Conservation (phyloP, 2,329 filamentous ascomycete species). For the Aspergillus flavus region DNA sequence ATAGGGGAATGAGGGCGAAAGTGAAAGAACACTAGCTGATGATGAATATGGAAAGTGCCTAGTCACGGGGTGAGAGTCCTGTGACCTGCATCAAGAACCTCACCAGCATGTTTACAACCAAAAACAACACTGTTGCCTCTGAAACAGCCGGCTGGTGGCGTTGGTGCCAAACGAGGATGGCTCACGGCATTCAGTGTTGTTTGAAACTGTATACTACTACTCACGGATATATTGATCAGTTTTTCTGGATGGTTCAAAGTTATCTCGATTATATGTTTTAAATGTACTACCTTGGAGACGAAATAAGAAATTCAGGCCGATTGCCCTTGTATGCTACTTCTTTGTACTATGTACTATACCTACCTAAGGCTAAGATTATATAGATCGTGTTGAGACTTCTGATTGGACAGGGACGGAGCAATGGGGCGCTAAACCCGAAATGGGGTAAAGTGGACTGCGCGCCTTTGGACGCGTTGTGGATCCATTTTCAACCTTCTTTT, state of each 20-base stretch:
- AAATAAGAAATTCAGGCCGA: background rate
- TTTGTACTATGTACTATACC: background rate
- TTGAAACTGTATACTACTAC: background rate
- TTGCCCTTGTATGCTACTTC: background rate
- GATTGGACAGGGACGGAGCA: conserved; percentile 18
- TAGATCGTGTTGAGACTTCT: conserved; percentile 5
- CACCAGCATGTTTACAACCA: background rate
- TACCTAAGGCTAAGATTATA: background rate
- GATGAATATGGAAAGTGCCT: background rate
- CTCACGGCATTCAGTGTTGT: background rate
- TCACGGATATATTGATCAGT: too few species aligned
- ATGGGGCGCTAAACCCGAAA: conserved; percentile 27
- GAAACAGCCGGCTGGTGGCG: background rate
- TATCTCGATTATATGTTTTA: too few species aligned
- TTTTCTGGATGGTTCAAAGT: too few species aligned
- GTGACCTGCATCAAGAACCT: background rate
- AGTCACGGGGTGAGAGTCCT: background rate
- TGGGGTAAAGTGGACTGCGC: conserved; percentile 38
- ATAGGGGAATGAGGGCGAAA: background rate
- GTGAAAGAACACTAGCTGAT: background rate
- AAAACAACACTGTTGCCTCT: background rate
- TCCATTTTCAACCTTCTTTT: conserved; percentile 15
- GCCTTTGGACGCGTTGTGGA: conserved; percentile 26
- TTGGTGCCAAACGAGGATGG: background rate
- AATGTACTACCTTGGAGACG: too few species aligned